Evolutionary conservation across 306 rosid genomes (phyloP).

Genomic region (Quercus variabilis): DNA sequence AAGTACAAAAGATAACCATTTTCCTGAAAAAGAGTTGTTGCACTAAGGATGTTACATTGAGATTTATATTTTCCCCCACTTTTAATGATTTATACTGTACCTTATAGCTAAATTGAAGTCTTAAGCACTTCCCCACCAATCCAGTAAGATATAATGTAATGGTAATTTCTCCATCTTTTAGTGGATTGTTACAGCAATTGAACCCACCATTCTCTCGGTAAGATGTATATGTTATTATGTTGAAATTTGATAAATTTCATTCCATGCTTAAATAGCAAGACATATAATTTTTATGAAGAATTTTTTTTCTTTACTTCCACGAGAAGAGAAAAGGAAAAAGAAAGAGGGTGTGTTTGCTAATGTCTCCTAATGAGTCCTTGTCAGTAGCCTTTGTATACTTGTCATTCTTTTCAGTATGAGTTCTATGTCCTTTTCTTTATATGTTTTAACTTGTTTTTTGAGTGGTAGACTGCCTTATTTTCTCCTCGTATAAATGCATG

Average conservation of each 20-base stretch:
- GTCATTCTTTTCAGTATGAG: not conserved
- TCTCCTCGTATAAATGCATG: not conserved
- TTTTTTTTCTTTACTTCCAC: not conserved
- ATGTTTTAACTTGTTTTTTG: not conserved
- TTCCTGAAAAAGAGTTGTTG: slow-evolving; percentile 7
- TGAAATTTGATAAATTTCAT: slow-evolving; percentile 15
- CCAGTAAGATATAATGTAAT: slow-evolving; percentile 9
- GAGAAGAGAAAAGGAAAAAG: not conserved
- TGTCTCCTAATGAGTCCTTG: not conserved
- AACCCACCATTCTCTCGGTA: slow-evolving; percentile 30
- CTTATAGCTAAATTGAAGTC: slow-evolving; percentile 16
- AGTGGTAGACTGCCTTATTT: not conserved
- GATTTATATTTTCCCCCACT: slow-evolving; percentile 15
- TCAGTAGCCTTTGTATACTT: not conserved
- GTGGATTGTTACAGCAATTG: slow-evolving; percentile 15
- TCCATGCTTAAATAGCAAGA: not conserved
- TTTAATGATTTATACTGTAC: slow-evolving; percentile 2
- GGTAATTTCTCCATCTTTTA: slow-evolving; percentile 11
- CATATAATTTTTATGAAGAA: not conserved
- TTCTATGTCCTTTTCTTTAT: not conserved
- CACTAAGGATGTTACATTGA: slow-evolving; percentile 15
- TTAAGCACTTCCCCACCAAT: not conserved
- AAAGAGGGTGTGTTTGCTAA: not conserved
- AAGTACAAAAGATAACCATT: slow-evolving; percentile 29
- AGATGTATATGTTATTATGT: slow-evolving; percentile 21